Percentiles rank a stretch among this genome's conserved stretches.
Conservation (phyloP, 305 asterid genomes). For the Fraxinus nigra region DNA sequence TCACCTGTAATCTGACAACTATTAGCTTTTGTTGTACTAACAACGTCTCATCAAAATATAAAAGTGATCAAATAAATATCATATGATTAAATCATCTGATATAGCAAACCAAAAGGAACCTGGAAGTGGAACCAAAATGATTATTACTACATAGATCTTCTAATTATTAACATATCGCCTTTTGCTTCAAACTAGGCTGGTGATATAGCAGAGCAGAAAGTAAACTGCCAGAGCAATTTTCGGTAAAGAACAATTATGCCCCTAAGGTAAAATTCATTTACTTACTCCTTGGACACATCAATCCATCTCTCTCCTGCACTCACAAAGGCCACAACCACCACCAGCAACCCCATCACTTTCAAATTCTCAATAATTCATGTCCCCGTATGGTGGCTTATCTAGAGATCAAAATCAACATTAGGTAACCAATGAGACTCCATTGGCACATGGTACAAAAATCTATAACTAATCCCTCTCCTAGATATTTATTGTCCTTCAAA, state of each 20-base stretch:
- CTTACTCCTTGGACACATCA: not conserved
- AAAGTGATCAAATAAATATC: not conserved
- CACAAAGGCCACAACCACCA: not conserved
- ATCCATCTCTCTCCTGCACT: not conserved
- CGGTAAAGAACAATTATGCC: not conserved
- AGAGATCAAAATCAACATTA: not conserved
- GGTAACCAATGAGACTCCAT: not conserved
- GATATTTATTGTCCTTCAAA: not conserved
- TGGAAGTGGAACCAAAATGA: not conserved
- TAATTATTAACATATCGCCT: not conserved
- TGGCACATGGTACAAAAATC: not conserved
- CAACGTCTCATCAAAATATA: not conserved
- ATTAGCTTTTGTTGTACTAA: not conserved
- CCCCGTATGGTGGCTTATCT: not conserved
- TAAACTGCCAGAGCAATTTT: not conserved
- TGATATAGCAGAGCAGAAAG: not conserved
- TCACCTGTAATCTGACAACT: conserved; percentile 1
- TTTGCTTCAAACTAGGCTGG: not conserved
- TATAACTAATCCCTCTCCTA: not conserved
- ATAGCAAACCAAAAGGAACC: not conserved
- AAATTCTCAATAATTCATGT: not conserved
- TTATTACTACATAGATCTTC: not conserved
- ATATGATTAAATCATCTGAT: not conserved
- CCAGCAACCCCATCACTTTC: not conserved
- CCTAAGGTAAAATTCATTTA: not conserved